Evolutionary conservation across 495 filamentous ascomycete species (phyloP), one percentile per base, ranked within the genome.

Genomic region (Penicillium egyptiacum): DNA sequence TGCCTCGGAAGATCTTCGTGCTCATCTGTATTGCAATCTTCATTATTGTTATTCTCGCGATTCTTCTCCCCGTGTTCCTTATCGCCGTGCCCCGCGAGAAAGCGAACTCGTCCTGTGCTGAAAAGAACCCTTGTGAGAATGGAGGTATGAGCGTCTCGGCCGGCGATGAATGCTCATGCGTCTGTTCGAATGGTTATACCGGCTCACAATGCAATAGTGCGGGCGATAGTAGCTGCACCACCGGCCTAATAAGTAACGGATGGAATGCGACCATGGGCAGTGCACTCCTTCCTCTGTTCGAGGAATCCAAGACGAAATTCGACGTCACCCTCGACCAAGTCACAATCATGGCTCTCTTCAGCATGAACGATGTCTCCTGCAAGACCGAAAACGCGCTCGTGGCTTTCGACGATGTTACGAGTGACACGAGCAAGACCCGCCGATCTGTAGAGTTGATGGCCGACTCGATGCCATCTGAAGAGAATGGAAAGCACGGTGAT

Each of bases 1-100:
- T 98, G 60, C 89, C 92, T 4, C 64, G 88, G 6, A 95, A 90
- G 86, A 79, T 81, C 3, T 93, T 96, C 60, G 70, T 94, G 23
- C 62, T 90, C 1, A 63, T 96, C 25, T 70, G 88, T 26, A 72
- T 92, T 33, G 66, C 91, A 8, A 66, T 89, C 19, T 67, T 96
- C 40, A 72, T 91, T 43, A 77, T 96, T n/a, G 81, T 96, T 58
- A 83, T 87, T n/a, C 88, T 88, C 6, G 94, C 94, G 3, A 74
- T 98, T 40, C 82, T 96, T n/a, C 80, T 98, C 14, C 94, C 94
- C 0, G 70, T 98, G 17, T 84, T 91, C 51, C 79, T 97, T 43
- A 78, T 96, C 49, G 89, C 92, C 1, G 69, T 97, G 28, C 84
- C 83, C 7, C 75, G 72, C n/a, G 69, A 81, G 48, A 79, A 84